Percentiles rank a stretch among this genome's conserved stretches.
Conservation (phyloP, 2,329 filamentous ascomycete genomes). For the Bimuria novae-zelandiae region DNA sequence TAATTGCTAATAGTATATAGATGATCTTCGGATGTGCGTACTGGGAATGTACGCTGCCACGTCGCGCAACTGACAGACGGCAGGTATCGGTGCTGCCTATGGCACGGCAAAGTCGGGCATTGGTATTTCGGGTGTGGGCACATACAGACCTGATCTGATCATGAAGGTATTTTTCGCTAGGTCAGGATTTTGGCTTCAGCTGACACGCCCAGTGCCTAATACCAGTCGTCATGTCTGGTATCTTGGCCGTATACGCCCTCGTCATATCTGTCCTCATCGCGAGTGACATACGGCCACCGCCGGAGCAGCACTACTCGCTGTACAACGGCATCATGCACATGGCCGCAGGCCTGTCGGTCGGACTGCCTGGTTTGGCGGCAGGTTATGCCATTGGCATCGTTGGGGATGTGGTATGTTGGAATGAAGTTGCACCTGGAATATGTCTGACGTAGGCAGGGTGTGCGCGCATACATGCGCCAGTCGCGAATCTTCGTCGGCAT, state of each 20-base stretch:
- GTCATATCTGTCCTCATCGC: constrained; percentile 97
- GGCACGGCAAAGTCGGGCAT: constrained; percentile 88
- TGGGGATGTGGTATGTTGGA: constrained; percentile 73
- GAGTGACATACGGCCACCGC: constrained; percentile 78
- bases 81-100: constrained; percentile 77
- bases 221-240: constrained; percentile 97
- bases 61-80: constrained; percentile 23
- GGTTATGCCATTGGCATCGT: constrained; percentile 84
- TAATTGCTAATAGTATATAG: constrained; percentile 37
- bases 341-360: constrained; percentile 82
- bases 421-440: background rate
- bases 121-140: constrained; percentile 83
- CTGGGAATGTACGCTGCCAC: constrained; percentile 2
- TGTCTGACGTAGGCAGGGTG: constrained; percentile 58
- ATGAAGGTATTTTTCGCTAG: constrained; percentile 70
- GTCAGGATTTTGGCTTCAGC: constrained; percentile 8
- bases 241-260: constrained; percentile 96
- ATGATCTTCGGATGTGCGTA: constrained; percentile 83
- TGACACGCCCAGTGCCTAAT: constrained; percentile 70
- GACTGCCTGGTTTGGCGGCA: constrained; percentile 46
- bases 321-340: constrained; percentile 96
- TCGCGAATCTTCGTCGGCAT: constrained; percentile 96
- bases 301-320: constrained; percentile 72
- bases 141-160: constrained; percentile 82
- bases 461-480: constrained; percentile 94